phyloP scores from a whole-genome alignment of 352 stramenopile genomes.

The Phytophthora constricta region DNA sequence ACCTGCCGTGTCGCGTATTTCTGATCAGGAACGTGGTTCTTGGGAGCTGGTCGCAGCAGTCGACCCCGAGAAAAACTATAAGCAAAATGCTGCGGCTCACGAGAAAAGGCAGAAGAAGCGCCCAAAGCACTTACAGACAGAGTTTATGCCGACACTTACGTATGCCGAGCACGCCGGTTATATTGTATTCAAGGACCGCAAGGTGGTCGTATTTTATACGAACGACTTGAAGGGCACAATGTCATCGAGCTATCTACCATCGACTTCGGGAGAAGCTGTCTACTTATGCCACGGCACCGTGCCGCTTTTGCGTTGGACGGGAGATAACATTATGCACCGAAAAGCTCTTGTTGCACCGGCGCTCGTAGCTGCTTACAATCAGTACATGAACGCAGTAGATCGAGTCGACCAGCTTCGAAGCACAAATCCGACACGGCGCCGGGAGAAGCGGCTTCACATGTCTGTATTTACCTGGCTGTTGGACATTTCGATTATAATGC shows the following conservation, averaged over 20 bases:
- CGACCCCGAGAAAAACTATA: constrained; percentile 2
- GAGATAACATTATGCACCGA: constrained; percentile 15
- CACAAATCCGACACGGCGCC: too few relatives aligned
- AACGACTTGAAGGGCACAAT: constrained; percentile 16
- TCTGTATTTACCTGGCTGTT: too few relatives aligned
- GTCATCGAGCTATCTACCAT: background rate
- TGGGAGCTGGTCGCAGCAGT: constrained; percentile 20
- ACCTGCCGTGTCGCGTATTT: constrained; percentile 1
- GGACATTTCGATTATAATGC: constrained; percentile 22
- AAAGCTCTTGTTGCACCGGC: constrained; percentile 8
- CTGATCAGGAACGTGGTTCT: background rate
- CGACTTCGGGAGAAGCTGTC: constrained; percentile 1
- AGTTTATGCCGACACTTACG: background rate
- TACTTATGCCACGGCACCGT: constrained; percentile 14
- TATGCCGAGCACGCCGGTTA: constrained; percentile 3
- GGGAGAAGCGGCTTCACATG: too few relatives aligned
- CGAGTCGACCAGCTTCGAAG: constrained; percentile 17
- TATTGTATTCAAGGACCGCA: constrained; percentile 25
- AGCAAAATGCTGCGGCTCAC: background rate
- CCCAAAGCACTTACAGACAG: background rate
- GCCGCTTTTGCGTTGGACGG: constrained; percentile 12
- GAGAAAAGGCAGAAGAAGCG: background rate
- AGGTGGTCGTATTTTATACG: constrained; percentile 21
- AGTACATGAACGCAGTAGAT: constrained; percentile 17
- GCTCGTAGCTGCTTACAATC: constrained; percentile 13